Evolutionary conservation across 768 basidiomycete genomes (phyloP).

Genomic region (Lentinula guzmanii): DNA sequence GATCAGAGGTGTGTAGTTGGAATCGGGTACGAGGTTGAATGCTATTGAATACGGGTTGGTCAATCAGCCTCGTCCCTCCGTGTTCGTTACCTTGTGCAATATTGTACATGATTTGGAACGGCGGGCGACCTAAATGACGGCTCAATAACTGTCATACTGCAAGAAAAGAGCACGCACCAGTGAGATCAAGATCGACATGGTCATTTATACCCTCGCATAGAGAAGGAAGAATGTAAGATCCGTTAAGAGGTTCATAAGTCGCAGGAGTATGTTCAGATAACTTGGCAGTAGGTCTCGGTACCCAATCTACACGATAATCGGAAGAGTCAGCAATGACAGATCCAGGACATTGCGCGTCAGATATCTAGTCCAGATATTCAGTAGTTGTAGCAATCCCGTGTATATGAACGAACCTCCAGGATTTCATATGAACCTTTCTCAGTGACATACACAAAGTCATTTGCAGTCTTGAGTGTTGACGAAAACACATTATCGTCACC

Average conservation of each 20-base stretch:
- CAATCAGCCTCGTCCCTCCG: conserved; percentile 65
- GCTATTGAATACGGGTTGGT: conserved; percentile 78
- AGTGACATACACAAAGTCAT: conserved; percentile 69
- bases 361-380: conserved; percentile 48
- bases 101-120: conserved; percentile 91
- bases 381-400: conserved; percentile 3
- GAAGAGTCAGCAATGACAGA: conserved; percentile 51
- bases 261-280: conserved; percentile 56
- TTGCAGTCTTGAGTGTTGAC: conserved; percentile 48
- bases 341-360: conserved; percentile 84
- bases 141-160: background rate
- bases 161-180: conserved; percentile 37
- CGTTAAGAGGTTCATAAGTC: conserved; percentile 56
- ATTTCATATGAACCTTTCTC: conserved; percentile 75
- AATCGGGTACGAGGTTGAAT: conserved; percentile 77
- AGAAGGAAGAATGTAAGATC: conserved; percentile 67
- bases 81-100: conserved; percentile 64
- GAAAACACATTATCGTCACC: conserved; percentile 35
- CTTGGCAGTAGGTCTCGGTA: conserved; percentile 70
- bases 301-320: conserved; percentile 70
- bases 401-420: conserved; percentile 41
- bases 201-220: conserved; percentile 81
- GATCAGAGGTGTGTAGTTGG: conserved; percentile 69
- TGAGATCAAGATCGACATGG: conserved; percentile 79
- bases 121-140: conserved; percentile 63